Evolutionary conservation across 495 filamentous ascomycete species (phyloP).

Genomic region (Trypethelium eluteriae): DNA sequence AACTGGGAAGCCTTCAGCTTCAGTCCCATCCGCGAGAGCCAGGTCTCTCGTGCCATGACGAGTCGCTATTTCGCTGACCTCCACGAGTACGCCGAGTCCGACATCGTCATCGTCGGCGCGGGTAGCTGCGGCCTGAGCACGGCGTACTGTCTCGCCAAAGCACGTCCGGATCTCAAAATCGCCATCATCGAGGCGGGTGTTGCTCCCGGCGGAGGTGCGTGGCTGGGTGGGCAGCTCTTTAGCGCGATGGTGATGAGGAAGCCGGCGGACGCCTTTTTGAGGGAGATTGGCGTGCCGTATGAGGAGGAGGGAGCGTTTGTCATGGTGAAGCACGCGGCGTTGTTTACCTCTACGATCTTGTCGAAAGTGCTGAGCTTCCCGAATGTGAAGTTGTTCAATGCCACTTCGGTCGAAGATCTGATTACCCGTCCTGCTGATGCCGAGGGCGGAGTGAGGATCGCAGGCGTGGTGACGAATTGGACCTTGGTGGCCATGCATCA

Average conservation of each 20-base stretch:
- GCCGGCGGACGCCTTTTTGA: constrained; percentile 75
- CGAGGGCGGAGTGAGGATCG: constrained; percentile 54
- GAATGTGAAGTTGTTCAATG: constrained; percentile 94
- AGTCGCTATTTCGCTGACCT: constrained; percentile 84
- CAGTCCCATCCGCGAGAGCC: constrained; percentile 76
- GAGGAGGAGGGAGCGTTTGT: constrained; percentile 76
- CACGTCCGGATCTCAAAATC: constrained; percentile 83
- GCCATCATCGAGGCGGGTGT: constrained; percentile 84
- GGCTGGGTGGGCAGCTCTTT: constrained; percentile 90
- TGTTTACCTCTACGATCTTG: constrained; percentile 81
- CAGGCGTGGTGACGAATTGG: constrained; percentile 92
- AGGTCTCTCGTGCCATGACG: constrained; percentile 87
- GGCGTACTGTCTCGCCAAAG: constrained; percentile 75
- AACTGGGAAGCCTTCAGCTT: constrained; percentile 77
- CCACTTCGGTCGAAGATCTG: constrained; percentile 81
- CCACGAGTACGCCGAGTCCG: constrained; percentile 80
- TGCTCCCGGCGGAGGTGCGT: constrained; percentile 78
- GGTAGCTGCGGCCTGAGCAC: constrained; percentile 78
- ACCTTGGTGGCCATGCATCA: constrained; percentile 85
- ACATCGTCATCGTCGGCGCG: constrained; percentile 85
- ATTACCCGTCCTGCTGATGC: constrained; percentile 58
- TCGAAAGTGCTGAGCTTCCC: constrained; percentile 71
- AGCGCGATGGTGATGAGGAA: constrained; percentile 90
- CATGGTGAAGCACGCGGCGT: constrained; percentile 85
- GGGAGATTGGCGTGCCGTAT: constrained; percentile 72